A percentile compares a stretch with the other conserved stretches of the same genome.
phyloP scores from a whole-genome alignment of 306 rosid species.

The Cucumis melo region DNA sequence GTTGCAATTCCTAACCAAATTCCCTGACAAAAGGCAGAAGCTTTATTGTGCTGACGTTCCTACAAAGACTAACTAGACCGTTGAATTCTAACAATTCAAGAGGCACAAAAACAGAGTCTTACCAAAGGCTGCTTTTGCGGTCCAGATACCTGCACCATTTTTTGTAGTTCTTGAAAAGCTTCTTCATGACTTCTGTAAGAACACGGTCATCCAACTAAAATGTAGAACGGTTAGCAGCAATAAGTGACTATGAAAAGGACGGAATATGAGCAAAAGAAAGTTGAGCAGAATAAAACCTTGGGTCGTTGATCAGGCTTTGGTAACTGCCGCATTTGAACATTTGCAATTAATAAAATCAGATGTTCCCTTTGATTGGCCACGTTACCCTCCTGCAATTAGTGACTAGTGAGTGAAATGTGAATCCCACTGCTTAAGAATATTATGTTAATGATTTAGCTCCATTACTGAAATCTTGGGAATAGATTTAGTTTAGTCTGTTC shows the following conservation, averaged over 20 bases:
- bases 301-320: conserved; percentile 58
- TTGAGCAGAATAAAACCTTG: conserved; percentile 39
- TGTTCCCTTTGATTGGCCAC: conserved; percentile 99
- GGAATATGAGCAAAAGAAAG: neutral
- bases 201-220: conserved; percentile 75
- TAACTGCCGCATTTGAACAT: conserved; percentile 64
- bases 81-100: neutral
- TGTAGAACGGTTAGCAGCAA: conserved; percentile 9
- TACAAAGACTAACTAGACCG: neutral
- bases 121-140: conserved; percentile 99
- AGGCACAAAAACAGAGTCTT: conserved; percentile 20
- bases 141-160: conserved; percentile 90
- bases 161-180: conserved; percentile 81
- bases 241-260: conserved; percentile 3
- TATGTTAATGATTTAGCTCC: neutral
- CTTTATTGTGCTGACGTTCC: neutral
- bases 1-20: neutral
- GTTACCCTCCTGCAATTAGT: conserved; percentile 48
- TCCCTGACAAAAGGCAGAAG: neutral
- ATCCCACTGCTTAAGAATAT: neutral
- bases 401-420: conserved; percentile 7
- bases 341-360: conserved; percentile 88
- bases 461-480: too few species aligned
- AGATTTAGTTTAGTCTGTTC: neutral
- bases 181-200: conserved; percentile 82